Evolutionary conservation across 192 early-diverging fungal genomes (phyloP).

Genomic region (Anaeromyces robustus): DNA sequence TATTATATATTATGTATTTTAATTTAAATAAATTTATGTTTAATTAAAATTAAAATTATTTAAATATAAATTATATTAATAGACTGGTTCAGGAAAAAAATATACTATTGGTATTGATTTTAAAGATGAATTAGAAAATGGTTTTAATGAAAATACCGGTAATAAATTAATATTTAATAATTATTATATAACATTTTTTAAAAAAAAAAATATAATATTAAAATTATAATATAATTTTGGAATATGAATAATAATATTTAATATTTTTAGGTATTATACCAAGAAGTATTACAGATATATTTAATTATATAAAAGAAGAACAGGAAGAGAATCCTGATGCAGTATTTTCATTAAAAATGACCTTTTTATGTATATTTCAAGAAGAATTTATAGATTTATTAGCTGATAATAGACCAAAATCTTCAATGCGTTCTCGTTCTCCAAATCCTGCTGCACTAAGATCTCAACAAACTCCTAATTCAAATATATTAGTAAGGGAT

Average conservation of each 20-base stretch:
- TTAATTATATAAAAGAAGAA: neutral
- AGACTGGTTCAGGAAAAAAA: neutral
- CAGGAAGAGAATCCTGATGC: neutral
- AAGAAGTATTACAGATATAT: neutral
- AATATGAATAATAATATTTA: too few species aligned
- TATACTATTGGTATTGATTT: neutral
- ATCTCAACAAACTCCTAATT: neutral
- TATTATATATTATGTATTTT: too few species aligned
- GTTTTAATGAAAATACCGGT: neutral
- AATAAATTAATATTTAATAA: too few species aligned
- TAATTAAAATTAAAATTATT: too few species aligned
- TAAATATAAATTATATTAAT: too few species aligned
- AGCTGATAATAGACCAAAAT: neutral
- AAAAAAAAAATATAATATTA: too few species aligned
- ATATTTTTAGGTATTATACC: neutral
- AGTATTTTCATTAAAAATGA: neutral
- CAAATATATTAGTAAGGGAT: neutral
- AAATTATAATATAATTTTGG: too few species aligned
- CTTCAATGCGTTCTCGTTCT: neutral
- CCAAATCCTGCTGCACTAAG: neutral
- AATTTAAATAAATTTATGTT: too few species aligned
- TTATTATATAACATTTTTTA: too few species aligned
- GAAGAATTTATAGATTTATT: neutral
- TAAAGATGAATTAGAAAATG: neutral
- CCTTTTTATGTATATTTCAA: neutral